phyloP scores from a whole-genome alignment of 2,329 filamentous ascomycete genomes.

The Microsporum audouinii region DNA sequence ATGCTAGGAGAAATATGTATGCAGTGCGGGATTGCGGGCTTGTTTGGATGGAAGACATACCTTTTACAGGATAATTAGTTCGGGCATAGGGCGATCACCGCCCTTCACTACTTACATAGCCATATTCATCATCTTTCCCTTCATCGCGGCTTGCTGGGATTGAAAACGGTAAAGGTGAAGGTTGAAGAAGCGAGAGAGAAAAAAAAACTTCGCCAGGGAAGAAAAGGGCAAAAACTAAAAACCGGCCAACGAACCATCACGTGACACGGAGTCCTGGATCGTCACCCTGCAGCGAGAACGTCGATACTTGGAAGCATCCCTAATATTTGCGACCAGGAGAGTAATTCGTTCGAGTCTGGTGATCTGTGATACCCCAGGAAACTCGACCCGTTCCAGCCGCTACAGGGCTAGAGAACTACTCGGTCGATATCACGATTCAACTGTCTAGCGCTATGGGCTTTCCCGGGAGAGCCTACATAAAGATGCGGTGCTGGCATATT shows the following conservation, averaged over 20 bases:
- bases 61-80: neutral
- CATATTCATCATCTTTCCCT: neutral
- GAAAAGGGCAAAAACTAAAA: neutral
- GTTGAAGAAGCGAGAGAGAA: neutral
- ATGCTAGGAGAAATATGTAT: conserved; percentile 27
- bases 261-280: neutral
- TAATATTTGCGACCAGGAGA: neutral
- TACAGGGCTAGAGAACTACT: neutral
- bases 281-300: neutral
- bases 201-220: neutral
- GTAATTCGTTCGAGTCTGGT: neutral
- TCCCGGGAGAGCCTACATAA: neutral
- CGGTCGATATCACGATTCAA: neutral
- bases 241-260: neutral
- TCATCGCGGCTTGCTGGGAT: neutral
- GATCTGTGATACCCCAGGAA: neutral
- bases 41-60: neutral
- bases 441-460: neutral
- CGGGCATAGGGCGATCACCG: neutral
- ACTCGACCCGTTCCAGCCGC: neutral
- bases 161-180: neutral
- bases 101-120: too few species aligned
- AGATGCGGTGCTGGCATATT: neutral
- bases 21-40: neutral
- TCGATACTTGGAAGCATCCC: neutral